phyloP scores from a whole-genome alignment of 305 asterid genomes.

The Caryopteris hybrid region DNA sequence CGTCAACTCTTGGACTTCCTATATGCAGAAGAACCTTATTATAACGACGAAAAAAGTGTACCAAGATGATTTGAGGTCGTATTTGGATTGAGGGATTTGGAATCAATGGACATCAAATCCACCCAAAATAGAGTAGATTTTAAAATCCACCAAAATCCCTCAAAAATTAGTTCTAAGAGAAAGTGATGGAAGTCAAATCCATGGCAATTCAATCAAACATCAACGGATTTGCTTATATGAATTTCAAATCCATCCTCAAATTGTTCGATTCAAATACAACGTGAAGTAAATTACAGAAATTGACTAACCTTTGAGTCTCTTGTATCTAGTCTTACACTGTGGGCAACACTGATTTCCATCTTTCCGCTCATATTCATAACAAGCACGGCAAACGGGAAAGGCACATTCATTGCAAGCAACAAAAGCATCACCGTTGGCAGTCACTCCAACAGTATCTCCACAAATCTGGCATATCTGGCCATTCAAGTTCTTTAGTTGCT shows the following conservation, averaged over 20 bases:
- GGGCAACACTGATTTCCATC: slow-evolving; percentile 77
- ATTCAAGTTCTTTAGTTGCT: slow-evolving; percentile 47
- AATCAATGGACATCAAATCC: no score
- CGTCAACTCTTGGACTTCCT: slow-evolving; percentile 82
- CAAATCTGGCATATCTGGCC: slow-evolving; percentile 71
- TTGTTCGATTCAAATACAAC: not conserved
- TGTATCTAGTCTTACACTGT: slow-evolving; percentile 74
- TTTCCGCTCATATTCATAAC: slow-evolving; percentile 73
- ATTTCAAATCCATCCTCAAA: not conserved
- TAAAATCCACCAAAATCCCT: not conserved
- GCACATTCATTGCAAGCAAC: slow-evolving; percentile 80
- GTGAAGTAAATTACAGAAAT: not conserved
- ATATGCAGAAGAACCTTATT: slow-evolving; percentile 14
- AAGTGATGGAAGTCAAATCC: not conserved
- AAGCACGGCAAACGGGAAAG: slow-evolving; percentile 71
- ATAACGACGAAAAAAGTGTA: not conserved
- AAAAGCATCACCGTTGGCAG: slow-evolving; percentile 45
- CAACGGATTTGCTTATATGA: not conserved
- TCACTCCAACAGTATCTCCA: slow-evolving; percentile 64
- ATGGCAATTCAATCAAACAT: not conserved
- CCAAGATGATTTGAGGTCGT: not conserved
- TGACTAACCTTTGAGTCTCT: slow-evolving; percentile 57
- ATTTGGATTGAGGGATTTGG: not conserved
- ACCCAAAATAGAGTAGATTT: no score
- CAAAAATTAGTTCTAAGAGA: not conserved